Conservation (phyloP, 176 grass and related monocot species). For the Eragrostis nindensis region DNA sequence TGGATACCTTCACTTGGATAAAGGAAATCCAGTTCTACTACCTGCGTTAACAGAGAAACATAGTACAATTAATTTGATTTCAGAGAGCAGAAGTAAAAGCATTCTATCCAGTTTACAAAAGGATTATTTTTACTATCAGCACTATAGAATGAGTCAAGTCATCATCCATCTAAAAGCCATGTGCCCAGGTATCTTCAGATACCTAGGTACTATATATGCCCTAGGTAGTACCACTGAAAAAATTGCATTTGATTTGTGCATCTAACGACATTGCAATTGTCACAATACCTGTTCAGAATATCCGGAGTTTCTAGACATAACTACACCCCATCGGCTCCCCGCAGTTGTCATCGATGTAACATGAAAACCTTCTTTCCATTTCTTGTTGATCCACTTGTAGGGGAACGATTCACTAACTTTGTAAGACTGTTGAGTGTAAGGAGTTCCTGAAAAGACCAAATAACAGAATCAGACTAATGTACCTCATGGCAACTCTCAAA, state of each 20-base stretch:
- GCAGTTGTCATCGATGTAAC: constrained; percentile 99
- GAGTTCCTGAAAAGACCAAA: constrained; percentile 64
- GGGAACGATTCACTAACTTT: constrained; percentile 99
- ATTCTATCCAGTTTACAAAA: neutral
- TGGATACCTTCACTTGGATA: constrained; percentile 99
- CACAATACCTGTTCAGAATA: constrained; percentile 85
- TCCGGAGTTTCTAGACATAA: constrained; percentile 97
- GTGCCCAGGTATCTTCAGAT: neutral
- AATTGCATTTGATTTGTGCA: constrained; percentile 22
- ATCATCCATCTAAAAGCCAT: neutral
- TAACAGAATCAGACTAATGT: neutral
- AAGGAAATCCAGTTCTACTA: constrained; percentile 98
- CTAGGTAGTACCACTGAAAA: neutral
- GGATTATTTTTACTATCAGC: neutral
- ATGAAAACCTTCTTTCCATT: constrained; percentile 99
- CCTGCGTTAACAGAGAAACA: constrained; percentile 54
- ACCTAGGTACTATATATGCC: neutral
- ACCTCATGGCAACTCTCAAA: constrained; percentile 6
- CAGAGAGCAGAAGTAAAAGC: neutral
- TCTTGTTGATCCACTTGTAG: constrained; percentile 99
- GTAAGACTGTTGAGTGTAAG: constrained; percentile 97
- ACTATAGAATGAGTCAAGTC: neutral
- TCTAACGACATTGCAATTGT: neutral
- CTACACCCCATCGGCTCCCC: constrained; percentile 93
- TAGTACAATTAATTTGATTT: constrained; percentile 27